phyloP scores from a whole-genome alignment of 768 basidiomycete species.

The Russula virescens region DNA sequence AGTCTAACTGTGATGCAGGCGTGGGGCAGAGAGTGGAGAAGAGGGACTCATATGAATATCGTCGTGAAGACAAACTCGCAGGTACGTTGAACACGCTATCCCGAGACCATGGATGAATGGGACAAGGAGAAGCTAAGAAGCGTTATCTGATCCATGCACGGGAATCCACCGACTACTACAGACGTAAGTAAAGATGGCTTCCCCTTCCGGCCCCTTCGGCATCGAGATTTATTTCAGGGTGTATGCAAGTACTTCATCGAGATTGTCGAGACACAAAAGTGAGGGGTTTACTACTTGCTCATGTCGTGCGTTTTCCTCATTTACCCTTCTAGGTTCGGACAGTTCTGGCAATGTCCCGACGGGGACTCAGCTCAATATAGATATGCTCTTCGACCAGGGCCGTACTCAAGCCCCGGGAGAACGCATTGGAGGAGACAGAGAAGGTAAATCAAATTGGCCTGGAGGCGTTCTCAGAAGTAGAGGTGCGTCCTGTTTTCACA shows the following conservation, averaged over 20 bases:
- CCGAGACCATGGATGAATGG: too few relatives aligned
- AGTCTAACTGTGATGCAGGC: conserved; percentile 89
- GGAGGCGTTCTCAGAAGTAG: conserved; percentile 96
- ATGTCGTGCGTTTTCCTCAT: too few relatives aligned
- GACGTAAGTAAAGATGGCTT: conserved; percentile 49
- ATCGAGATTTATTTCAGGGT: conserved; percentile 47
- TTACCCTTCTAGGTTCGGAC: conserved; percentile 55
- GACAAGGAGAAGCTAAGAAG: conserved; percentile 32
- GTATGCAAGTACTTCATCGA: conserved; percentile 98
- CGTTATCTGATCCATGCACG: conserved; percentile 81
- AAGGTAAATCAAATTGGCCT: conserved; percentile 85
- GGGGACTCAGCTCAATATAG: conserved; percentile 88
- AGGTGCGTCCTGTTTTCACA: conserved; percentile 50
- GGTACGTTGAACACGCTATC: conserved; percentile 39
- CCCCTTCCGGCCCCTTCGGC: background rate
- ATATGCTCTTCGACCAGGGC: conserved; percentile 93
- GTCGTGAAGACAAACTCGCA: conserved; percentile 67
- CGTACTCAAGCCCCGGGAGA: conserved; percentile 89
- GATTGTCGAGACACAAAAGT: conserved; percentile 90
- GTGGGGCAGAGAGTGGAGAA: conserved; percentile 91
- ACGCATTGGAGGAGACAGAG: conserved; percentile 85
- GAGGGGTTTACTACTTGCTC: conserved; percentile 23
- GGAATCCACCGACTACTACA: conserved; percentile 87
- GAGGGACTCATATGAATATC: conserved; percentile 73
- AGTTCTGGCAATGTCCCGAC: conserved; percentile 96